Evolutionary conservation across 1,284 basidiomycete species (phyloP), one percentile per base, ranked within the genome.

Genomic region (Puccinia polysora): DNA sequence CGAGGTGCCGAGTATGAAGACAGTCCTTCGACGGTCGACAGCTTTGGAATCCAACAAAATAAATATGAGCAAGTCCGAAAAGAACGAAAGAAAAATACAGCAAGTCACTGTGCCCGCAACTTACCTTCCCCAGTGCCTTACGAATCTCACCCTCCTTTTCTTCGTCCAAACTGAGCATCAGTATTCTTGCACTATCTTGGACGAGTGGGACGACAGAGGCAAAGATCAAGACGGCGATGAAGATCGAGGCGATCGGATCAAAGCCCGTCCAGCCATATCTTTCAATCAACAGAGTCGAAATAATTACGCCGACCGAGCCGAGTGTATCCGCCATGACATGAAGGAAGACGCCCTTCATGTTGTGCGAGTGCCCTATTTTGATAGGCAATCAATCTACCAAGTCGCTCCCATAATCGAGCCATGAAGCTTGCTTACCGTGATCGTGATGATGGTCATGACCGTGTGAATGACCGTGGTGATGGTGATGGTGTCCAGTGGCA

Each of bases 211-310:
- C 84, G 23, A 98, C 96, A 77, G 90, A 93, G 2, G 90, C 95
- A 32, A 92, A 90, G 76, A 99, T 99, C 75, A 99, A 83, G 8
- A 91, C 82, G 0, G 96, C 96, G 77, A 99, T 99, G 79, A 99
- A 94, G 45, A 99, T 83, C 10, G 92, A 96, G 0, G 96, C 96
- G 74, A 99, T 93, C 1, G 96, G 96, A 80, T 99, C 96, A 79
- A 97, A 99, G 18, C 94, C 94, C 2, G 96, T 98, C 94, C 94
- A 98, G n/a, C 95, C 95, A 77, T 96, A 98, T 73, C 88, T 88
- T 77, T 95, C 88, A 76, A 99, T 98, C 73, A 98, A 84, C 15
- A 98, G 82, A 2, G 96, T 99, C 25, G 94, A 97, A 67, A 97
- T 85, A 78, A 99, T 98, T 7, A 99, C 96, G n/a, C 96, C 96